These are phyloP conservation scores for Colletotrichum sp. DNA, from an alignment of 2,329 filamentous ascomycete genomes.

Conservation along the genomic window DNA sequence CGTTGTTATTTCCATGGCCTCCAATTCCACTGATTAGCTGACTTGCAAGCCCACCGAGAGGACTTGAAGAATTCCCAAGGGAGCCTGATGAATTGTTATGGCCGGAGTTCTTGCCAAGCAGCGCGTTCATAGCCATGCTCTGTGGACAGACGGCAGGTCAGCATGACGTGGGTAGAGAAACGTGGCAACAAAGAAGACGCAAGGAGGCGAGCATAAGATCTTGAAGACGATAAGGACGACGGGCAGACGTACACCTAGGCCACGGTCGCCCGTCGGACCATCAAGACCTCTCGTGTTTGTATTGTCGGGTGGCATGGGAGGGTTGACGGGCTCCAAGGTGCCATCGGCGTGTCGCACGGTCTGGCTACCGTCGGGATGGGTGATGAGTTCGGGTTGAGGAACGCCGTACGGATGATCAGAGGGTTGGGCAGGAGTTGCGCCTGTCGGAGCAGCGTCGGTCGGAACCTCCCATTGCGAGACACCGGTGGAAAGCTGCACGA, in stretches of 20 bases:
- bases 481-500: conserved; percentile 74
- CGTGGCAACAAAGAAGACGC: not conserved
- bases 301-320: conserved; percentile 50
- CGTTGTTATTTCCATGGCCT: conserved; percentile 28
- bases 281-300: conserved; percentile 54
- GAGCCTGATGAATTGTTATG: conserved; percentile 30
- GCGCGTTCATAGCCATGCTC: conserved; percentile 66
- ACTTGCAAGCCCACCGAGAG: conserved; percentile 52
- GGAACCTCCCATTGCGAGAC: conserved; percentile 78
- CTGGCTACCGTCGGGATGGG: conserved; percentile 66
- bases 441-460: conserved; percentile 66
- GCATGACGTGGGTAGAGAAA: not conserved
- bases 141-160: conserved; percentile 31
- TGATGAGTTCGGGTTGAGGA: conserved; percentile 62
- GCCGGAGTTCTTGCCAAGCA: conserved; percentile 54
- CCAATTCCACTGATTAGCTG: conserved; percentile 48
- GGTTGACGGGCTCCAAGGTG: conserved; percentile 63
- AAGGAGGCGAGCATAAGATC: not conserved
- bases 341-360: conserved; percentile 66
- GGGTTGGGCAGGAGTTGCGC: conserved; percentile 60
- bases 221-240: conserved; percentile 13
- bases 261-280: conserved; percentile 62
- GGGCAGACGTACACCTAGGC: conserved; percentile 64
- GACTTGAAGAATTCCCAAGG: conserved; percentile 40
- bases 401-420: conserved; percentile 68